Conservation (phyloP, 192 early-diverging fungal genomes). For the Coemansia nantahalensis region DNA sequence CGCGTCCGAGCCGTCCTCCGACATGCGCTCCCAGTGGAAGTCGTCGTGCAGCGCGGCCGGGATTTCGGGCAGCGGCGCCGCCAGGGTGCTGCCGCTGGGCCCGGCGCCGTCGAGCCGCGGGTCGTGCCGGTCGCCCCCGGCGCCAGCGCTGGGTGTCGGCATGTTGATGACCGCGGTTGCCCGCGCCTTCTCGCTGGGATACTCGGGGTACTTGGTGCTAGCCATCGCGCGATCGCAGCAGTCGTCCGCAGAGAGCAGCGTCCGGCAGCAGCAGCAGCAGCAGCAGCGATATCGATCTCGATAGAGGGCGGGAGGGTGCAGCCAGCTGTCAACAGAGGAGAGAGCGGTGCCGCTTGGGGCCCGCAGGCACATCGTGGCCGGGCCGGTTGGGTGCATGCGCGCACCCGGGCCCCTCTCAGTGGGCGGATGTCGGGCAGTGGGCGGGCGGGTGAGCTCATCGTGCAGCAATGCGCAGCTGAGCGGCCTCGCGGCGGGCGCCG, state of each 20-base stretch:
- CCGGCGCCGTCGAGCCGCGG: constrained; percentile 6
- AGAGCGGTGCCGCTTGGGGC: too few species aligned
- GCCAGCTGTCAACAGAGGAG: too few species aligned
- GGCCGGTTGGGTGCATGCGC: too few species aligned
- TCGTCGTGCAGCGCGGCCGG: constrained; percentile 42
- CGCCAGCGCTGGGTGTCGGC: constrained; percentile 8
- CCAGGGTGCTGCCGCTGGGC: constrained; percentile 28
- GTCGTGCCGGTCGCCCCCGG: constrained; percentile 1
- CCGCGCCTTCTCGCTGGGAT: neutral
- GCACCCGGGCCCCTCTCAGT: too few species aligned
- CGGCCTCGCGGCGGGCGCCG: too few species aligned
- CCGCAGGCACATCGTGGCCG: too few species aligned
- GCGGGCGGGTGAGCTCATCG: too few species aligned
- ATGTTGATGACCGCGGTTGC: constrained; percentile 35
- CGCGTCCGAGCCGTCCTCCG: constrained; percentile 13
- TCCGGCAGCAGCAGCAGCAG: neutral
- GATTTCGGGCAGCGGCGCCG: constrained; percentile 38
- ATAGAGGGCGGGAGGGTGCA: too few species aligned
- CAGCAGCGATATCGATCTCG: too few species aligned
- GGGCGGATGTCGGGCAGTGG: too few species aligned
- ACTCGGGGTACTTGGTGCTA: constrained; percentile 28
- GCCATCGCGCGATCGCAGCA: constrained; percentile 2
- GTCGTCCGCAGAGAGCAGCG: neutral
- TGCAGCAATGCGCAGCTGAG: too few species aligned
- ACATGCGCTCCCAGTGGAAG: constrained; percentile 49